Evolutionary conservation across 1,284 basidiomycete species (phyloP).

Genomic region (Cystobasidiaceae sp.): DNA sequence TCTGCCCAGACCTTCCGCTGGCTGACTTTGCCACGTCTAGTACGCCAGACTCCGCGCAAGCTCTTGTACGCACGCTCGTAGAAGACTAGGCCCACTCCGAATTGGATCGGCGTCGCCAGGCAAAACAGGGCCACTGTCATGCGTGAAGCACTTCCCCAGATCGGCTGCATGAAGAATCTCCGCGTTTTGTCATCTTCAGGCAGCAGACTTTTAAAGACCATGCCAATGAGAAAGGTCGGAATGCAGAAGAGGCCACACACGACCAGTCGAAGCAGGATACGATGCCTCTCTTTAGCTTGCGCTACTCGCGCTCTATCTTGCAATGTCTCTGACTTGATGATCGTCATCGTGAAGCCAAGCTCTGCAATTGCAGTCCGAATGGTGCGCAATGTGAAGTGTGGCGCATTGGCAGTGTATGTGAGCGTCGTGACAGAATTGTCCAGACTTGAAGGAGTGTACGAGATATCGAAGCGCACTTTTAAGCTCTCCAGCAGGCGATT

Average conservation of each 20-base stretch:
- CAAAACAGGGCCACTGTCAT: constrained; percentile 57
- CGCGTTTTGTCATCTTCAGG: constrained; percentile 52
- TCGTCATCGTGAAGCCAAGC: constrained; percentile 49
- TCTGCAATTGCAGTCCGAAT: constrained; percentile 54
- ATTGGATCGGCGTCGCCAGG: constrained; percentile 60
- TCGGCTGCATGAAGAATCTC: constrained; percentile 55
- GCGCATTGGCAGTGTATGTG: constrained; percentile 58
- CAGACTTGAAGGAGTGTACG: constrained; percentile 17
- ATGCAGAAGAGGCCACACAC: constrained; percentile 62
- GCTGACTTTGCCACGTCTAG: constrained; percentile 28
- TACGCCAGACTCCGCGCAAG: constrained; percentile 40
- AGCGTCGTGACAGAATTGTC: constrained; percentile 43
- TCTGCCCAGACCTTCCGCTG: constrained; percentile 31
- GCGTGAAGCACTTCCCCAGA: constrained; percentile 60
- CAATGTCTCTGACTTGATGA: constrained; percentile 46
- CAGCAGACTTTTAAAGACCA: constrained; percentile 70
- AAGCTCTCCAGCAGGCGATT: constrained; percentile 49
- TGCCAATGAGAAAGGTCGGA: constrained; percentile 71
- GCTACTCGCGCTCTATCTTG: constrained; percentile 58
- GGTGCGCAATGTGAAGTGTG: constrained; percentile 58
- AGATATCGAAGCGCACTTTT: constrained; percentile 47
- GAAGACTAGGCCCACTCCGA: constrained; percentile 51
- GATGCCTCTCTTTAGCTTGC: constrained; percentile 57
- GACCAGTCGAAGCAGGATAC: constrained; percentile 56
- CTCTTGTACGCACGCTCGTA: constrained; percentile 46